Evolutionary conservation across 1,284 basidiomycete genomes (phyloP).

Genomic region (Ganoderma sp.): DNA sequence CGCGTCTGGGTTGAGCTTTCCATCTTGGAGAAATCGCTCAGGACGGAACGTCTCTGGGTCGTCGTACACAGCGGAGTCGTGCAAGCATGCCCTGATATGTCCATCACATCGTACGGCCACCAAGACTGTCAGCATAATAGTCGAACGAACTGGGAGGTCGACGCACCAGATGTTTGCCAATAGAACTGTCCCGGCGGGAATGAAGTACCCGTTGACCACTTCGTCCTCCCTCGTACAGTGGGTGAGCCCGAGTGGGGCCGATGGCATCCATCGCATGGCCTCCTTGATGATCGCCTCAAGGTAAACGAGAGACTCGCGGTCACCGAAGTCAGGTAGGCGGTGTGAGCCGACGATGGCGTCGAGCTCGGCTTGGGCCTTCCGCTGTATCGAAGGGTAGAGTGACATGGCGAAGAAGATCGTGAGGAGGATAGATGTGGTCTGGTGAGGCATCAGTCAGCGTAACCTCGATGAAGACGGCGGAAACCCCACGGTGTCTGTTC

Average conservation of each 20-base stretch:
- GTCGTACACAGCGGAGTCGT: conserved; percentile 27
- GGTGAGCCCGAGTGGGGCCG: conserved; percentile 16
- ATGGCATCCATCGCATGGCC: conserved; percentile 25
- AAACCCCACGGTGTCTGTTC: conserved; percentile 23
- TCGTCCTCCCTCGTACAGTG: conserved; percentile 20
- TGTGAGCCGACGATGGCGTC: conserved; percentile 38
- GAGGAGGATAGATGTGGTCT: conserved; percentile 33
- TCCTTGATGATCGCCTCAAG: conserved; percentile 25
- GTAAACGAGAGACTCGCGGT: conserved; percentile 29
- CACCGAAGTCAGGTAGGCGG: conserved; percentile 33
- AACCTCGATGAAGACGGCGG: too few relatives aligned
- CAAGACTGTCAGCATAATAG: neutral
- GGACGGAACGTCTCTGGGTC: conserved; percentile 30
- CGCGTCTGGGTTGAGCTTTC: conserved; percentile 17
- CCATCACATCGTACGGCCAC: neutral
- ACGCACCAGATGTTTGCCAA: conserved; percentile 31
- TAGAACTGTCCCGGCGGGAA: conserved; percentile 31
- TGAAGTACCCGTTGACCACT: conserved; percentile 26
- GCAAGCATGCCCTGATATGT: conserved; percentile 27
- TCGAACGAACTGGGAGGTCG: neutral
- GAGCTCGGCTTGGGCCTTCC: conserved; percentile 41
- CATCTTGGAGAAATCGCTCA: conserved; percentile 27
- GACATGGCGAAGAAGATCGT: conserved; percentile 33
- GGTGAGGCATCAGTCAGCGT: neutral
- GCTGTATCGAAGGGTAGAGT: conserved; percentile 35